phyloP scores from a whole-genome alignment of 495 filamentous ascomycete species.

The Massariosphaeria phaeospora region DNA sequence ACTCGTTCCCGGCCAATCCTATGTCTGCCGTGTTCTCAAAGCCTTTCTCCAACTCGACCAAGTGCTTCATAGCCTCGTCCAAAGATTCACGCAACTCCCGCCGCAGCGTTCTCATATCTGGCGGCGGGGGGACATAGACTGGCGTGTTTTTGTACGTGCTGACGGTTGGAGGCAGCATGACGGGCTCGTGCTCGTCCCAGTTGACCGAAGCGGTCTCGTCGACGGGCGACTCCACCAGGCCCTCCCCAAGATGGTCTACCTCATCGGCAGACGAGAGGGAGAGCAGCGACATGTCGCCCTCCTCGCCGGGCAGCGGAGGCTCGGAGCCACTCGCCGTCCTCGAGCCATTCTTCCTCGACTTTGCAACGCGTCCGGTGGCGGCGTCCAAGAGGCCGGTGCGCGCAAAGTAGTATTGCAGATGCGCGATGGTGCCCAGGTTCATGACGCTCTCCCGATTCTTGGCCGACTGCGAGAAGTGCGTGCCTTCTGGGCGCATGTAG shows the following conservation, averaged over 20 bases:
- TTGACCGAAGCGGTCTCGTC: slow-evolving; percentile 48
- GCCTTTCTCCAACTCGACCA: slow-evolving; percentile 45
- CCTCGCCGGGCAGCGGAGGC: slow-evolving; percentile 13
- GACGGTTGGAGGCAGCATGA: slow-evolving; percentile 89
- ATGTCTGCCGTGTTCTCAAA: slow-evolving; percentile 12
- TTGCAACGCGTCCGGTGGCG: slow-evolving; percentile 78
- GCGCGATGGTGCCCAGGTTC: slow-evolving; percentile 92
- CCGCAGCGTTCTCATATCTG: slow-evolving; percentile 71
- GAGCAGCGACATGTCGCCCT: slow-evolving; percentile 17
- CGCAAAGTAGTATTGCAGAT: slow-evolving; percentile 97
- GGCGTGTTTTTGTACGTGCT: slow-evolving; percentile 91
- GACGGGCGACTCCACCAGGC: slow-evolving; percentile 54
- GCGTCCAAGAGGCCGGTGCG: slow-evolving; percentile 89
- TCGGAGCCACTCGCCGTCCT: slow-evolving; percentile 25
- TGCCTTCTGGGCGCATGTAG: slow-evolving; percentile 86
- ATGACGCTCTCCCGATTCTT: slow-evolving; percentile 86
- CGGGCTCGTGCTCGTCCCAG: slow-evolving; percentile 56
- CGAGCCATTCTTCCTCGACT: slow-evolving; percentile 51
- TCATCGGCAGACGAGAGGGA: slow-evolving; percentile 5
- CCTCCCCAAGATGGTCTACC: slow-evolving; percentile 34
- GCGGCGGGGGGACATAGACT: slow-evolving; percentile 80
- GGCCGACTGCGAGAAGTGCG: slow-evolving; percentile 85
- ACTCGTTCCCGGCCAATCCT: slow-evolving; percentile 43
- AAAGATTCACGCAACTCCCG: slow-evolving; percentile 67
- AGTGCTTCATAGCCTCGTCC: slow-evolving; percentile 57